phyloP scores from a whole-genome alignment of 257 asterid genomes.

The Anisodus acutangulus region DNA sequence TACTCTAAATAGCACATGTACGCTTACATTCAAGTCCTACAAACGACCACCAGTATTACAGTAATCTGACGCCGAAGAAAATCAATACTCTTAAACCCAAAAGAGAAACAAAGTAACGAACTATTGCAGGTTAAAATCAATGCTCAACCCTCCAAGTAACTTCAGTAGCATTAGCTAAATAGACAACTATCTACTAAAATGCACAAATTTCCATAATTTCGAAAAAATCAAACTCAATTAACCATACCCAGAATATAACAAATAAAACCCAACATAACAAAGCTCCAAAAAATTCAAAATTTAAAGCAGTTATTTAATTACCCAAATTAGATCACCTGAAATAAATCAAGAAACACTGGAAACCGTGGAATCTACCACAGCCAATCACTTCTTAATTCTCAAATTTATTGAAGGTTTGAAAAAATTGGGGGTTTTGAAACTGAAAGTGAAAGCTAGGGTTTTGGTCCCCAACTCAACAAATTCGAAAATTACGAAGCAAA shows the following conservation, averaged over 20 bases:
- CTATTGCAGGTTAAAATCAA: not conserved
- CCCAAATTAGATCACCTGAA: constrained; percentile 26
- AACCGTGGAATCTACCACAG: constrained; percentile 30
- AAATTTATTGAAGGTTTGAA: constrained; percentile 15
- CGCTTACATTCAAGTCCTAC: not conserved
- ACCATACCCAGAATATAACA: not conserved
- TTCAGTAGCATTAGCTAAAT: not conserved
- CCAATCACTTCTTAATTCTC: constrained; percentile 31
- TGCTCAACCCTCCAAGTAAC: constrained; percentile 13
- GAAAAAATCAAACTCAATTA: not conserved
- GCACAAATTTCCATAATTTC: constrained; percentile 24
- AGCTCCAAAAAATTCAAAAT: not conserved
- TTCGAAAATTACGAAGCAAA: not conserved
- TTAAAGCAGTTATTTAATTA: not conserved
- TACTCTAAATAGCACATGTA: not conserved
- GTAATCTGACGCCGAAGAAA: not conserved
- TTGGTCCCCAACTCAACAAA: constrained; percentile 30
- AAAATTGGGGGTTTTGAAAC: not conserved
- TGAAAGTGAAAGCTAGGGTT: constrained; percentile 46
- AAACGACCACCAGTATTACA: not conserved
- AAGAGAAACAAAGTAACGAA: not conserved
- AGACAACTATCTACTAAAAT: not conserved
- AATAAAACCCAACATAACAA: not conserved
- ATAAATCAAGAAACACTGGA: not conserved
- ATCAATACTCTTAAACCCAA: not conserved